These are phyloP conservation scores for Nannizzia gypsea DNA, from an alignment of 2,329 filamentous ascomycete species.

Conservation along the genomic window DNA sequence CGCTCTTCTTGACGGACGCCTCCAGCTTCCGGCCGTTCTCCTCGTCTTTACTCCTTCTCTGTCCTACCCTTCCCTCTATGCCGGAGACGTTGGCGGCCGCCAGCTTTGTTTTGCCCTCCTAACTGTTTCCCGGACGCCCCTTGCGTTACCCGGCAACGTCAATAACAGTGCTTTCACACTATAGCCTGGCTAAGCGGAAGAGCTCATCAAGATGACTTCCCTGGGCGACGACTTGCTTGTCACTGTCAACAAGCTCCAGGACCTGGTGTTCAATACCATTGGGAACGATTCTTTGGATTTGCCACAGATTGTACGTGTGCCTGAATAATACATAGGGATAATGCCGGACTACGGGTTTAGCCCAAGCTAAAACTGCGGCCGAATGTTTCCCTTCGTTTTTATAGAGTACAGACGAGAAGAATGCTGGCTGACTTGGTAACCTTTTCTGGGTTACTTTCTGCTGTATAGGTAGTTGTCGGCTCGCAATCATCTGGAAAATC, in stretches of 20 bases:
- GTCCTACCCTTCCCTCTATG: background rate
- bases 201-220: constrained; percentile 58
- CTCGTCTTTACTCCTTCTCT: background rate
- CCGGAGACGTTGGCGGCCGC: background rate
- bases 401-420: background rate
- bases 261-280: constrained; percentile 98
- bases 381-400: background rate
- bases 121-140: background rate
- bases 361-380: background rate
- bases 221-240: constrained; percentile 90
- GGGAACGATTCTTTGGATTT: constrained; percentile 96
- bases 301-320: constrained; percentile 79
- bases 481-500: constrained; percentile 98
- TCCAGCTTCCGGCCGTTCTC: background rate
- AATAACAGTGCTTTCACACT: constrained; percentile 7
- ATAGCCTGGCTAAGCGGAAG: constrained; percentile 12
- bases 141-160: constrained; percentile 3
- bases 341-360: background rate
- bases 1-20: background rate
- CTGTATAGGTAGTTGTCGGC: constrained; percentile 76
- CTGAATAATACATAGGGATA: background rate
- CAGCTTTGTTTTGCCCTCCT: background rate
- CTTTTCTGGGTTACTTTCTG: constrained; percentile 15
- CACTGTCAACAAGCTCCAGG: constrained; percentile 96
- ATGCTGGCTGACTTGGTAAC: background rate